Evolutionary conservation across 1,284 basidiomycete species (phyloP).

Genomic region (Porodaedalea pini): DNA sequence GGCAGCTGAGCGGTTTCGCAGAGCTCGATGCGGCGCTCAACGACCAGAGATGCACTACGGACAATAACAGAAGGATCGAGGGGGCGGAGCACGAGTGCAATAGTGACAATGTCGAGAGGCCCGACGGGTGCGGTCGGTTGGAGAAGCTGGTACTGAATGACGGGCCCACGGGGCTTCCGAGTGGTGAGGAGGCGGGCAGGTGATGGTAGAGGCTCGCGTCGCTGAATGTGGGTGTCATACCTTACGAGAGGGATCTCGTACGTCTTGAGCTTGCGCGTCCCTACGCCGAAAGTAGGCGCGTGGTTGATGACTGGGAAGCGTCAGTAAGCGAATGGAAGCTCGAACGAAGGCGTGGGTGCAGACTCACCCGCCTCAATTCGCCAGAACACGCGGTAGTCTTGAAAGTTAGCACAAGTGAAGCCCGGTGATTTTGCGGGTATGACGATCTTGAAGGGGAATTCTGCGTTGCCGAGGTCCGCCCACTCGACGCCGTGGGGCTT

Average conservation of each 20-base stretch:
- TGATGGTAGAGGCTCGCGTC: conserved; percentile 31
- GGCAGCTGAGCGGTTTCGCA: conserved; percentile 26
- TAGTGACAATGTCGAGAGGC: conserved; percentile 38
- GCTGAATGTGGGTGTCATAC: conserved; percentile 49
- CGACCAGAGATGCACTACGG: conserved; percentile 35
- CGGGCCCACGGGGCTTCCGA: conserved; percentile 32
- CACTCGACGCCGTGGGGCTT: conserved; percentile 54
- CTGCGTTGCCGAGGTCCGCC: conserved; percentile 57
- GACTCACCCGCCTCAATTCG: conserved; percentile 73
- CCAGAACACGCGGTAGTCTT: conserved; percentile 78
- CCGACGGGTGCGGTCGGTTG: conserved; percentile 37
- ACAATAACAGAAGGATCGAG: conserved; percentile 33
- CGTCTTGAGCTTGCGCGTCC: conserved; percentile 61
- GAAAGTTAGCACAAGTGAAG: conserved; percentile 66
- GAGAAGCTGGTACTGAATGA: conserved; percentile 35
- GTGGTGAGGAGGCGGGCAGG: conserved; percentile 32
- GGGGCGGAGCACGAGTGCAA: conserved; percentile 35
- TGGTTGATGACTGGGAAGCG: conserved; percentile 56
- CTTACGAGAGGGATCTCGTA: conserved; percentile 65
- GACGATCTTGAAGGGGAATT: conserved; percentile 66
- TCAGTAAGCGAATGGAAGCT: conserved; percentile 5
- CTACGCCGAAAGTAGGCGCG: conserved; percentile 58
- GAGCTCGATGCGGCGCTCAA: conserved; percentile 36
- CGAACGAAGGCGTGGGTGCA: conserved; percentile 20
- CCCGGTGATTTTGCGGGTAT: conserved; percentile 62